Conservation (phyloP, 768 basidiomycete genomes). For the Mycena venus region DNA sequence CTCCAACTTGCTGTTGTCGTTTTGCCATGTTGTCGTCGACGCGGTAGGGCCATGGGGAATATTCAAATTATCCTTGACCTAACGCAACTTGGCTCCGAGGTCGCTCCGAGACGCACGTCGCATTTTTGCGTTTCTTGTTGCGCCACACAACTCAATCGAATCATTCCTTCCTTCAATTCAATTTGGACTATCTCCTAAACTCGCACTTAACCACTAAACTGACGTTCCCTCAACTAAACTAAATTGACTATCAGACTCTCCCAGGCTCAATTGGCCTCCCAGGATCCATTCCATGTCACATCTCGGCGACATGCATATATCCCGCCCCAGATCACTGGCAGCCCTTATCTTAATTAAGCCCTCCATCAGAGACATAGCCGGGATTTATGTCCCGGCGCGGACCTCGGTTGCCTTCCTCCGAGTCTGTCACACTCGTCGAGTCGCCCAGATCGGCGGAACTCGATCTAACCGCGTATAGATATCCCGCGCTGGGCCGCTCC, state of each 20-base stretch:
- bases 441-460: too few relatives aligned
- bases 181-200: neutral
- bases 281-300: neutral
- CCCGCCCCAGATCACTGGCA: neutral
- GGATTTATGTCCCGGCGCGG: too few relatives aligned
- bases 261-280: neutral
- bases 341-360: conserved; percentile 6
- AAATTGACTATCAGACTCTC: too few relatives aligned
- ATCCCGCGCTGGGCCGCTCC: conserved; percentile 19
- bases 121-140: too few relatives aligned
- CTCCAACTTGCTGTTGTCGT: neutral
- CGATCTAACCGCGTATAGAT: conserved; percentile 31
- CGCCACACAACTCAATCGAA: neutral
- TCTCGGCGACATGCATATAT: neutral
- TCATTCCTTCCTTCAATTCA: neutral
- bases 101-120: neutral
- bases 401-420: too few relatives aligned
- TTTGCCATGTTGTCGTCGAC: neutral
- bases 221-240: too few relatives aligned
- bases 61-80: neutral
- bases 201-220: neutral
- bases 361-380: neutral
- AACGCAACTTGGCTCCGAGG: neutral
- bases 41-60: neutral
- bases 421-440: too few relatives aligned